A percentile compares a stretch with the other conserved stretches of the same genome.
Evolutionary conservation across 2,329 filamentous ascomycete genomes (phyloP).

Genomic region (Coniochaeta sp.): DNA sequence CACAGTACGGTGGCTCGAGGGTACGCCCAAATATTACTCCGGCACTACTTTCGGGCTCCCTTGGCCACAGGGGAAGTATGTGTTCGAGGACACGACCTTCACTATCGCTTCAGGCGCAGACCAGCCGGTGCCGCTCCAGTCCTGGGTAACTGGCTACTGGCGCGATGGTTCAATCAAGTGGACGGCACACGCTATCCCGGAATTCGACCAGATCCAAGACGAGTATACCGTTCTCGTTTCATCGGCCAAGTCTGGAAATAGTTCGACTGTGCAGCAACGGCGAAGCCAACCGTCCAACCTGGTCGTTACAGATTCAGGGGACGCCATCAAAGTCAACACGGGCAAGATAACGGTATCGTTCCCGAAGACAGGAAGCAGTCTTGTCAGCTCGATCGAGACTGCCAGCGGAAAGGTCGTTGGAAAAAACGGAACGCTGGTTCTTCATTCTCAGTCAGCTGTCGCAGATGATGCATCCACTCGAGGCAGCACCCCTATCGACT

Average conservation of each 20-base stretch:
- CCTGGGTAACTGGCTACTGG: background rate
- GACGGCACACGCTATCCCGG: background rate
- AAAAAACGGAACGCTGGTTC: background rate
- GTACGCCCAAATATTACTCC: background rate
- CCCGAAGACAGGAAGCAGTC: background rate
- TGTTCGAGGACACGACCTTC: background rate
- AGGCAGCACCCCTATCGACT: conserved; percentile 23
- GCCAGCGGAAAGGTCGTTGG: background rate
- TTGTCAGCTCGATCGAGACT: background rate
- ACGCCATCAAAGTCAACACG: background rate
- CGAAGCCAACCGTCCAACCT: background rate
- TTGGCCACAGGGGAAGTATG: background rate
- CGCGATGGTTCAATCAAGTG: background rate
- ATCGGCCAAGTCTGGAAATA: background rate
- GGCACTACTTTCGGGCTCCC: background rate
- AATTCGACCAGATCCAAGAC: background rate
- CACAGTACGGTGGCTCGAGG: background rate
- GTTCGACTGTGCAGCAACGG: background rate
- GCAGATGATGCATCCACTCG: background rate
- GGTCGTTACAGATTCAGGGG: background rate
- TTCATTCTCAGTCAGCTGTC: background rate
- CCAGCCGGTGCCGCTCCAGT: background rate
- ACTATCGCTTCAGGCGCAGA: background rate
- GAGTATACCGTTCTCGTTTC: background rate
- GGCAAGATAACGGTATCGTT: background rate